Evolutionary conservation across 2,329 filamentous ascomycete species (phyloP), one percentile per base, ranked within the genome.

Genomic region (Monosporascus sp.): DNA sequence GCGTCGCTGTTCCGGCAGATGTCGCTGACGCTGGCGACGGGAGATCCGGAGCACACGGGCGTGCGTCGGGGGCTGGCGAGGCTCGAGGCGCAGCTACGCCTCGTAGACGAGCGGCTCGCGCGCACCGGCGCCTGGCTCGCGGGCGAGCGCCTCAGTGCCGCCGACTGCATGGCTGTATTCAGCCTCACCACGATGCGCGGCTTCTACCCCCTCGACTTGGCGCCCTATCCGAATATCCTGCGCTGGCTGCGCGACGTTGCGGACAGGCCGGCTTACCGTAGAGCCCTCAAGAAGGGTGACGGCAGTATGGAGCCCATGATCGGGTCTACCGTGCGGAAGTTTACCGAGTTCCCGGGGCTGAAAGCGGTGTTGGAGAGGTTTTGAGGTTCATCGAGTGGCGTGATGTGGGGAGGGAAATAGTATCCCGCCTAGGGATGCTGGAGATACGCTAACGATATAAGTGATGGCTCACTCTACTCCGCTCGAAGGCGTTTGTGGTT

Each of bases 281-380:
- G 48, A 11, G 53, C 53, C 0, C 11, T 55, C n/a, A 50, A 55
- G 16, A 52, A 53, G 44, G 53, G 50, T 1, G 53, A 55, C 6
- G 48, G 31, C 7, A 37, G 50, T 7, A 55, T 52, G 53, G 51
- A 52, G 5, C 53, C 53, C 6, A 52, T 55, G 53, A 50, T 53
- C 31, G 51, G 44, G 5, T 27, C 50, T 2, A 31, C n/a, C 7
- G 47, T 44, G 40, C 22, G 53, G n/a, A 52, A 24, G 26, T 55
- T 55, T 9, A 55, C 53, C 8, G 45, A 55, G 22, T 52, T 55
- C 22, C n/a, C 44, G 17, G 41, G 46, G 1, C 40, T 55, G n/a
- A 52, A 43, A 26, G 27, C 31, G 7, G 51, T 20, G 1, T 27
- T 55, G 26, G 53, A 52, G 20, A 52, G 47, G n/a, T 46, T 46